These are phyloP conservation scores for Mucor racemosus DNA, from an alignment of 371 early-diverging fungal species.

Conservation along the genomic window DNA sequence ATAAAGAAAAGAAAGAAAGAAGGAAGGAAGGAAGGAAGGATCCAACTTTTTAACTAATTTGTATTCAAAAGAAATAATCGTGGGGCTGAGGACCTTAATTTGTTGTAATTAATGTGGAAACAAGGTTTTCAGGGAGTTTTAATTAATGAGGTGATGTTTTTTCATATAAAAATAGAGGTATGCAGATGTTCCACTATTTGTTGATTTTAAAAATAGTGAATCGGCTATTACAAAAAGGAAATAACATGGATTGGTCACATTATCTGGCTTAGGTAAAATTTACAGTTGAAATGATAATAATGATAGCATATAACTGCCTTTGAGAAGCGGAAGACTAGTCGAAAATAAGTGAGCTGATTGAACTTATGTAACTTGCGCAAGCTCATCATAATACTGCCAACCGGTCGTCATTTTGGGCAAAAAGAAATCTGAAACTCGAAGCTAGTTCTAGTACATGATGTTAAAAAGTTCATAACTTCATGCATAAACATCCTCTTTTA, in stretches of 20 bases:
- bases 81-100: constrained; percentile 15
- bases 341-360: too few species aligned
- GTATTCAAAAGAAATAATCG: neutral
- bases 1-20: neutral
- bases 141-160: constrained; percentile 16
- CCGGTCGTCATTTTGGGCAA: too few species aligned
- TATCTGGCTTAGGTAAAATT: neutral
- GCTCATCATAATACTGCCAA: too few species aligned
- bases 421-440: too few species aligned
- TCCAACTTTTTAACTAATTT: neutral
- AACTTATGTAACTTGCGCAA: too few species aligned
- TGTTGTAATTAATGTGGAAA: neutral
- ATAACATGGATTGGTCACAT: neutral
- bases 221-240: neutral
- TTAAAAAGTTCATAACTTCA: neutral
- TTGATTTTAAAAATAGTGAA: neutral
- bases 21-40: neutral
- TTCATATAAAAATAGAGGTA: constrained; percentile 1
- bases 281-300: neutral
- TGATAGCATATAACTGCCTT: neutral
- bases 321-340: neutral
- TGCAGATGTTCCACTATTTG: too few species aligned
- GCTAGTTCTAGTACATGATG: too few species aligned
- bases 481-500: too few species aligned
- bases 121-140: constrained; percentile 6